Evolutionary conservation across 2,329 filamentous ascomycete genomes (phyloP).

Genomic region (Corniculantispora saksenae): DNA sequence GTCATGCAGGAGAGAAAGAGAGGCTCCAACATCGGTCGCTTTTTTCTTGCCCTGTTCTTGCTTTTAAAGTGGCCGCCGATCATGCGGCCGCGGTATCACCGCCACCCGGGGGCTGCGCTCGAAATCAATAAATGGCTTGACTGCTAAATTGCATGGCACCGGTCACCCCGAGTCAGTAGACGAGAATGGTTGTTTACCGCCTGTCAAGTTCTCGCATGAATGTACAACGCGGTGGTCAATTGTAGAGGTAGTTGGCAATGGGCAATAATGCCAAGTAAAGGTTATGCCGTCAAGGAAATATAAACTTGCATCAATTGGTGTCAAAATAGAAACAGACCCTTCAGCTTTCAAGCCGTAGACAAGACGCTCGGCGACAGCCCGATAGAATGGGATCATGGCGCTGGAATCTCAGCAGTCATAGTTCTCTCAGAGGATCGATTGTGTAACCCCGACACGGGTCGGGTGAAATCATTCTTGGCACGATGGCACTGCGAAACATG

Average conservation of each 20-base stretch:
- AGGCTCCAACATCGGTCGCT: background rate
- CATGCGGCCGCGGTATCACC: conserved; percentile 1
- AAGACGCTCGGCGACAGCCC: background rate
- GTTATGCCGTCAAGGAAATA: no score
- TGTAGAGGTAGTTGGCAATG: no score
- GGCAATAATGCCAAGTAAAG: no score
- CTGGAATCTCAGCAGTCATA: background rate
- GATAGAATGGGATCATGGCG: background rate
- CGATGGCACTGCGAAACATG: background rate
- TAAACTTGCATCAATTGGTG: no score
- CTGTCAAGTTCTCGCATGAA: no score
- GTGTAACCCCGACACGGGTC: background rate
- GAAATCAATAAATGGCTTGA: background rate
- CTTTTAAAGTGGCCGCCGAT: background rate
- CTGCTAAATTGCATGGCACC: background rate
- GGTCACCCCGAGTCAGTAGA: background rate
- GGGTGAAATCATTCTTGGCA: background rate
- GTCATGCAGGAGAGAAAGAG: background rate
- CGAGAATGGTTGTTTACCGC: no score
- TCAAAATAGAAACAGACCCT: no score
- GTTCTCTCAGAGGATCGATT: background rate
- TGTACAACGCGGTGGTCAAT: no score
- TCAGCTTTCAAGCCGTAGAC: no score
- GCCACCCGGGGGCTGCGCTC: conserved; percentile 4
- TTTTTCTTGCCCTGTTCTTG: background rate